phyloP scores from a whole-genome alignment of 768 basidiomycete genomes.

The Cubamyces sp. region DNA sequence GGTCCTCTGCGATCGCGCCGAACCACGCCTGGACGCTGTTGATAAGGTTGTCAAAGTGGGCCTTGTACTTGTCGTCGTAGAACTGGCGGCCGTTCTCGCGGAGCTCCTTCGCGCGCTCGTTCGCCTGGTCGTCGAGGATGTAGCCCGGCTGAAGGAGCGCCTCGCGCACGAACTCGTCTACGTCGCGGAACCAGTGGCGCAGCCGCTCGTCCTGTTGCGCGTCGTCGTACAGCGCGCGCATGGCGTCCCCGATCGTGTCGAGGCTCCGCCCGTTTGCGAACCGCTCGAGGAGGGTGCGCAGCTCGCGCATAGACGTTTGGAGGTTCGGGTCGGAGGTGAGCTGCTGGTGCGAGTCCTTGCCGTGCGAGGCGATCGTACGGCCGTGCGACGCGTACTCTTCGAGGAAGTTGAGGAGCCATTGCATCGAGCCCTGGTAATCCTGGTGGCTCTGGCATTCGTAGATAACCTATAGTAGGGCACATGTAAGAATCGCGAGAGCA shows the following conservation, averaged over 20 bases:
- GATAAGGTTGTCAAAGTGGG: constrained; percentile 82
- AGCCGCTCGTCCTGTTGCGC: constrained; percentile 74
- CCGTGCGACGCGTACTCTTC: constrained; percentile 59
- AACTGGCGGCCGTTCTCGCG: constrained; percentile 74
- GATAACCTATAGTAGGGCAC: constrained; percentile 47
- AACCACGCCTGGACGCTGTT: constrained; percentile 75
- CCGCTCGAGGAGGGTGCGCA: constrained; percentile 85
- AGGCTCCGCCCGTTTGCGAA: constrained; percentile 80
- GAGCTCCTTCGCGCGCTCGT: constrained; percentile 61
- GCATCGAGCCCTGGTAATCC: constrained; percentile 81
- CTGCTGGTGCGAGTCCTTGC: constrained; percentile 28
- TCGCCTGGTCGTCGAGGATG: constrained; percentile 76
- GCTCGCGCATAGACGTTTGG: constrained; percentile 57
- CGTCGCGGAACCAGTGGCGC: constrained; percentile 67
- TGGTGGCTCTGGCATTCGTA: constrained; percentile 92
- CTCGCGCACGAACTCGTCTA: constrained; percentile 67
- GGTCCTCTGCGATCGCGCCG: constrained; percentile 81
- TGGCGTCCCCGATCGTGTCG: constrained; percentile 67
- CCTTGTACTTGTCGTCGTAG: constrained; percentile 75
- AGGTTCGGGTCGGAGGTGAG: constrained; percentile 57
- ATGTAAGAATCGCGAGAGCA: neutral
- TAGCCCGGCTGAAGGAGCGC: constrained; percentile 82
- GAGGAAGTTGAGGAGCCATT: constrained; percentile 67
- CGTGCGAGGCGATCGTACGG: constrained; percentile 33
- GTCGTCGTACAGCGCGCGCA: constrained; percentile 76